phyloP scores from a whole-genome alignment of 2,329 filamentous ascomycete species.

The Arthrobotrys entomopaga region DNA sequence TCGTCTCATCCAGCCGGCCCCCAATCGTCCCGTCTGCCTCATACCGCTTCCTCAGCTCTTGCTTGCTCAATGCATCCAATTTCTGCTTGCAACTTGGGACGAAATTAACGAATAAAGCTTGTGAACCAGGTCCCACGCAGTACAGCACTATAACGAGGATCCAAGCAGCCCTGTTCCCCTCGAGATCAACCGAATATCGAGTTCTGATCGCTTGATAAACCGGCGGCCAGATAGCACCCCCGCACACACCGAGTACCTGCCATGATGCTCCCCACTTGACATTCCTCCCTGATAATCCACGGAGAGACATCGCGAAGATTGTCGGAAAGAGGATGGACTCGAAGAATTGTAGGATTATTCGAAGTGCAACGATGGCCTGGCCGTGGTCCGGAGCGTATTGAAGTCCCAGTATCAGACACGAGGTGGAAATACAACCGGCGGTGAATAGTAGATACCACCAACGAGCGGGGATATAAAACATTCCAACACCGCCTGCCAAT shows the following conservation, averaged over 20 bases:
- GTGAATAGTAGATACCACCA: constrained; percentile 77
- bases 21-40: constrained; percentile 47
- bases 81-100: constrained; percentile 38
- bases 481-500: constrained; percentile 73
- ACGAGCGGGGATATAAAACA: constrained; percentile 74
- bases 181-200: constrained; percentile 17
- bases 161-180: constrained; percentile 34
- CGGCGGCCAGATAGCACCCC: constrained; percentile 76
- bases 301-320: constrained; percentile 80
- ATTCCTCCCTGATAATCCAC: constrained; percentile 75
- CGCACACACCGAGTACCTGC: constrained; percentile 76
- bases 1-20: constrained; percentile 12
- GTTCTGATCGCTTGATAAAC: constrained; percentile 44
- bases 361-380: constrained; percentile 66
- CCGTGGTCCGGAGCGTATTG: constrained; percentile 64
- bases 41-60: constrained; percentile 36
- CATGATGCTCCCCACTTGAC: constrained; percentile 80
- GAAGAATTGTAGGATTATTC: constrained; percentile 81
- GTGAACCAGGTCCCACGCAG: constrained; percentile 17
- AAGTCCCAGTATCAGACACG: constrained; percentile 59
- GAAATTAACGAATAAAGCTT: constrained; percentile 43
- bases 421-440: constrained; percentile 71
- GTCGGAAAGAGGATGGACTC: constrained; percentile 86
- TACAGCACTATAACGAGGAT: constrained; percentile 30
- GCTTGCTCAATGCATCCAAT: constrained; percentile 49